phyloP scores from a whole-genome alignment of 208 protist species.

The Leishmania tarentolae region DNA sequence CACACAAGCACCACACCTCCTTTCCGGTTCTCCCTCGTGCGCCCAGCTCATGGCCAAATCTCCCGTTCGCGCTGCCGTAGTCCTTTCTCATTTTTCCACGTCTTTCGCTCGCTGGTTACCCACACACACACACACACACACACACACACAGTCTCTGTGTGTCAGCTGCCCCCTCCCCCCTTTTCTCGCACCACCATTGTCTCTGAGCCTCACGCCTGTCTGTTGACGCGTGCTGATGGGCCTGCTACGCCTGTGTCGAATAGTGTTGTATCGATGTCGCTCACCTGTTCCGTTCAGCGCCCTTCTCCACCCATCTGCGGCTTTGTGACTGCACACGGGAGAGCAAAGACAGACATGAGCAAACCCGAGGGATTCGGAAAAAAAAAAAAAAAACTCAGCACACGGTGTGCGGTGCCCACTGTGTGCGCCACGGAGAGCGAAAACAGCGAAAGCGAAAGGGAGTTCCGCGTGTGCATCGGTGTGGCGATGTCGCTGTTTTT shows the following conservation, averaged over 20 bases:
- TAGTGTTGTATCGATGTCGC: neutral
- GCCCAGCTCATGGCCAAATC: neutral
- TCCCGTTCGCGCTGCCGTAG: too few relatives aligned
- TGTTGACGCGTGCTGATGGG: neutral
- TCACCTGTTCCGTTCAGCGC: too few relatives aligned
- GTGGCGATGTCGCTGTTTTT: neutral
- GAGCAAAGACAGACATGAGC: neutral
- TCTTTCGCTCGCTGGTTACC: conserved; percentile 4
- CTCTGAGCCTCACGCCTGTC: neutral
- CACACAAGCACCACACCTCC: too few relatives aligned
- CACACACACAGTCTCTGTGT: too few relatives aligned
- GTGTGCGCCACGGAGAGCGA: neutral
- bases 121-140: too few relatives aligned
- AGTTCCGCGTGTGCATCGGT: neutral
- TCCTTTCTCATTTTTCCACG: neutral
- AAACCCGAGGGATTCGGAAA: neutral
- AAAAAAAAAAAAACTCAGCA: neutral
- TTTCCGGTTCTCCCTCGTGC: too few relatives aligned
- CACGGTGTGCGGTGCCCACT: neutral
- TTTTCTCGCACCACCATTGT: neutral
- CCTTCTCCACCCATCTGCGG: neutral
- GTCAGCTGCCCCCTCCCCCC: neutral
- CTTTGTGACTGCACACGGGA: neutral
- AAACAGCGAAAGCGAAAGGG: neutral
- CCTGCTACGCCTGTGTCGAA: neutral